Percentiles rank a stretch among this genome's conserved stretches.
These are phyloP conservation scores for Colletotrichum salicis DNA, from an alignment of 2,329 filamentous ascomycete species.

Conservation along the genomic window DNA sequence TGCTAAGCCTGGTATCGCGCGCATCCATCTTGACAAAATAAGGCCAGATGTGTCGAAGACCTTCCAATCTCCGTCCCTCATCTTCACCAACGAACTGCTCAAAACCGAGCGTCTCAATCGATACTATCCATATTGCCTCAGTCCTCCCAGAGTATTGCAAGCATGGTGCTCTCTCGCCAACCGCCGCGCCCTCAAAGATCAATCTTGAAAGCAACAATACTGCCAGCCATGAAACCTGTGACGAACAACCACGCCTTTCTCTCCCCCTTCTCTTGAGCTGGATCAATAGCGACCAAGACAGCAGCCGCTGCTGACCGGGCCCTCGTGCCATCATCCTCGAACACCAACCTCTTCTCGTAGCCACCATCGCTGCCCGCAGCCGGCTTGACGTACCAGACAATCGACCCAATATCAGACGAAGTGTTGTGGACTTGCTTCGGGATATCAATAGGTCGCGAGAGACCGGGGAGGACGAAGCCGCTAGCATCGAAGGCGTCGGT, in stretches of 20 bases:
- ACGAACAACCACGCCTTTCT: slow-evolving; percentile 67
- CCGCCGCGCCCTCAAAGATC: slow-evolving; percentile 47
- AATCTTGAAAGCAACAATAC: slow-evolving; percentile 62
- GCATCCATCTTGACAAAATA: no score
- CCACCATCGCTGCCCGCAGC: slow-evolving; percentile 18
- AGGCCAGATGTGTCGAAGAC: no score
- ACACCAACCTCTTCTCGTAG: slow-evolving; percentile 61
- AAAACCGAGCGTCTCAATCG: no score
- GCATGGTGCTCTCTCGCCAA: background rate
- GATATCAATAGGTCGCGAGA: slow-evolving; percentile 54
- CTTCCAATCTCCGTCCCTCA: no score
- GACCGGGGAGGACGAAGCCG: slow-evolving; percentile 62
- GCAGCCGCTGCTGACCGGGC: slow-evolving; percentile 62
- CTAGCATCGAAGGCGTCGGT: slow-evolving; percentile 57
- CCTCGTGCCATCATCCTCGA: slow-evolving; percentile 65
- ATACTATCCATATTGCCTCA: no score
- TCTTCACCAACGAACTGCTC: no score
- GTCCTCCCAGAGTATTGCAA: background rate
- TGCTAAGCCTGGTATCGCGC: background rate
- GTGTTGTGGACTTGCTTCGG: slow-evolving; percentile 43
- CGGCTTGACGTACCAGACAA: slow-evolving; percentile 56
- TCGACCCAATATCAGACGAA: slow-evolving; percentile 51
- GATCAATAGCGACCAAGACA: slow-evolving; percentile 64
- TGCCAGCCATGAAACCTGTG: slow-evolving; percentile 63
- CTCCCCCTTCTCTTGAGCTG: slow-evolving; percentile 52